phyloP scores from a whole-genome alignment of 768 basidiomycete genomes.

The Russula sp. region DNA sequence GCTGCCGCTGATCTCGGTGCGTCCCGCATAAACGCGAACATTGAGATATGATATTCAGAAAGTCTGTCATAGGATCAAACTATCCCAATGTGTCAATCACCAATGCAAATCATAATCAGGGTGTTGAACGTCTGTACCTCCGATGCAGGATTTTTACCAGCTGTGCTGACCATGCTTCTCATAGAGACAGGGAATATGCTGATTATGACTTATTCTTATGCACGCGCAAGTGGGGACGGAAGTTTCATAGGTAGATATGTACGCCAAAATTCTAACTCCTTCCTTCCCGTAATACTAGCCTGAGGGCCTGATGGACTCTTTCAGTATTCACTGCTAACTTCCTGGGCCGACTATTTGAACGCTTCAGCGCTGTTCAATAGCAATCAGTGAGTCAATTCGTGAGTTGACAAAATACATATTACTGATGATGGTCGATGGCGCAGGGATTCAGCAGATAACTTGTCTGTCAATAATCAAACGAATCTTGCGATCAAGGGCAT shows the following conservation, averaged over 20 bases:
- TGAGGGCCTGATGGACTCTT: neutral
- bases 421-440: slow-evolving; percentile 2
- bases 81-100: neutral
- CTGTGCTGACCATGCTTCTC: neutral
- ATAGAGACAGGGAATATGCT: slow-evolving; percentile 38
- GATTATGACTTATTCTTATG: too few relatives aligned
- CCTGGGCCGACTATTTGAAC: too few relatives aligned
- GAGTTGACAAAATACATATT: slow-evolving; percentile 41
- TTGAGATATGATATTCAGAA: neutral
- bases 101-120: slow-evolving; percentile 11
- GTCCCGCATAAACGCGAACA: neutral
- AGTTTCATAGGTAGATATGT: too few relatives aligned
- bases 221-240: too few relatives aligned
- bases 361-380: slow-evolving; percentile 48
- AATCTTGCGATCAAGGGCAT: too few relatives aligned
- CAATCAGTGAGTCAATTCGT: slow-evolving; percentile 51
- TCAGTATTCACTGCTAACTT: slow-evolving; percentile 29
- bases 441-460: too few relatives aligned
- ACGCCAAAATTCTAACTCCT: too few relatives aligned
- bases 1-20: slow-evolving; percentile 28
- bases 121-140: slow-evolving; percentile 20
- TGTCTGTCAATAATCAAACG: too few relatives aligned
- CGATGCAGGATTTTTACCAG: neutral
- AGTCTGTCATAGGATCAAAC: slow-evolving; percentile 4
- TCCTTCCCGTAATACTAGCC: too few relatives aligned